A percentile compares a stretch with the other conserved stretches of the same genome.
phyloP scores from a whole-genome alignment of 768 basidiomycete genomes.

The Mycena sanguinolenta region DNA sequence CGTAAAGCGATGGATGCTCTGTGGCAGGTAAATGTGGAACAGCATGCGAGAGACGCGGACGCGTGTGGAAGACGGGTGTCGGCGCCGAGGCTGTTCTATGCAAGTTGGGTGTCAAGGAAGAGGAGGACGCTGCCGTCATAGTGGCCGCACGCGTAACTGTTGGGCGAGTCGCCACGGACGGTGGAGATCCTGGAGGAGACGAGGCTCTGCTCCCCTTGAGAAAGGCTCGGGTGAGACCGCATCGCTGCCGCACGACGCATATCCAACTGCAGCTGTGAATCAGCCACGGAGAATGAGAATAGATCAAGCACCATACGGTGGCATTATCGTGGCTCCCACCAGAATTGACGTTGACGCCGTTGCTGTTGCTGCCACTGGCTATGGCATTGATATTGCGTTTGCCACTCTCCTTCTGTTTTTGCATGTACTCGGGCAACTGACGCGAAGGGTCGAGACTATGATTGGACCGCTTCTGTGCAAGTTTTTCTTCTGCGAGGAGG shows the following conservation, averaged over 20 bases:
- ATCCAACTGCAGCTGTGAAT: slow-evolving; percentile 8
- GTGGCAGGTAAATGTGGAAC: slow-evolving; percentile 30
- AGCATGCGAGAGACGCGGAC: slow-evolving; percentile 40
- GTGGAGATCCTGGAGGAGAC: slow-evolving; percentile 17
- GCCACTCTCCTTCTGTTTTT: slow-evolving; percentile 18
- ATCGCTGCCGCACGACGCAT: slow-evolving; percentile 26
- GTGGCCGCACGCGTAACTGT: slow-evolving; percentile 29
- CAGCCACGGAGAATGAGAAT: neutral
- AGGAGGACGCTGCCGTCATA: neutral
- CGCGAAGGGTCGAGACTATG: slow-evolving; percentile 32
- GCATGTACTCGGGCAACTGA: slow-evolving; percentile 30
- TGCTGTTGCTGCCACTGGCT: neutral
- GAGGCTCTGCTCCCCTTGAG: slow-evolving; percentile 14
- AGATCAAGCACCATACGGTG: slow-evolving; percentile 6
- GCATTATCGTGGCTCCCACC: neutral
- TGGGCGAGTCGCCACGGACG: neutral
- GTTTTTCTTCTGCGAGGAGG: slow-evolving; percentile 22
- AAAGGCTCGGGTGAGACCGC: slow-evolving; percentile 20
- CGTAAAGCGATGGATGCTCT: slow-evolving; percentile 38
- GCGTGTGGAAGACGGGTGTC: slow-evolving; percentile 9
- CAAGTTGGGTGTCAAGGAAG: slow-evolving; percentile 4
- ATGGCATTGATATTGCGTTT: slow-evolving; percentile 16
- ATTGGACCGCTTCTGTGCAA: neutral
- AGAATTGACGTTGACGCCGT: neutral
- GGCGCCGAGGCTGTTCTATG: slow-evolving; percentile 32